A percentile compares a stretch with the other conserved stretches of the same genome.
Evolutionary conservation across 768 basidiomycete species (phyloP).

Genomic region (Boletus reticuloceps): DNA sequence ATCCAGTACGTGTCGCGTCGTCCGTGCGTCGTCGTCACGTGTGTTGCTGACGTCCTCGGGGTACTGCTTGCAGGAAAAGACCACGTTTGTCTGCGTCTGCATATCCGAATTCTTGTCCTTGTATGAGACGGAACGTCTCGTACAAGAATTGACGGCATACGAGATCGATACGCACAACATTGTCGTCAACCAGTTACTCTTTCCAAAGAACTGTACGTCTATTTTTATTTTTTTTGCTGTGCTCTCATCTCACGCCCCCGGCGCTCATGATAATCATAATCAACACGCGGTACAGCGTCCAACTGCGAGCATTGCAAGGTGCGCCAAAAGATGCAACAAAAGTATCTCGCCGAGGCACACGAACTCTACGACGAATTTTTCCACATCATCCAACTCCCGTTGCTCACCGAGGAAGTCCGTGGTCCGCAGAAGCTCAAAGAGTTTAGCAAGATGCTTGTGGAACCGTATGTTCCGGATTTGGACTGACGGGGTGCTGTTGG

Average conservation of each 20-base stretch:
- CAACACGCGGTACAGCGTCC: slow-evolving; percentile 50
- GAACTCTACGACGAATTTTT: slow-evolving; percentile 98
- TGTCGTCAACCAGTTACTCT: slow-evolving; percentile 95
- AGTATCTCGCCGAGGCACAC: slow-evolving; percentile 94
- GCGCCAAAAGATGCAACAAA: slow-evolving; percentile 97
- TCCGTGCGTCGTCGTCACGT: neutral
- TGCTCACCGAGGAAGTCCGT: slow-evolving; percentile 95
- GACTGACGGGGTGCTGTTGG: slow-evolving; percentile 10
- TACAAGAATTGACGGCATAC: slow-evolving; percentile 91
- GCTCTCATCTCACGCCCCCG: too few species aligned
- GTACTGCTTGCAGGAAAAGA: slow-evolving; percentile 71
- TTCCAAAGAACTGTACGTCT: slow-evolving; percentile 80
- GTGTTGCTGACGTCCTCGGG: neutral
- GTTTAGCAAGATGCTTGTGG: slow-evolving; percentile 89
- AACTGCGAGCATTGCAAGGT: slow-evolving; percentile 96
- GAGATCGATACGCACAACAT: slow-evolving; percentile 99
- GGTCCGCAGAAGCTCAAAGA: slow-evolving; percentile 91
- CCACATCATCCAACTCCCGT: slow-evolving; percentile 91
- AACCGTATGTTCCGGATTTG: slow-evolving; percentile 61
- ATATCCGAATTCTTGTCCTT: slow-evolving; percentile 98
- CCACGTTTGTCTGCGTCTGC: slow-evolving; percentile 97
- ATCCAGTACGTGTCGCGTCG: slow-evolving; percentile 63
- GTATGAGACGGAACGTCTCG: slow-evolving; percentile 97
- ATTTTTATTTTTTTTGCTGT: too few species aligned
- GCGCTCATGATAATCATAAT: too few species aligned